These are phyloP conservation scores for Tricholoma hemisulphureum DNA, from an alignment of 768 basidiomycete species.

Conservation along the genomic window DNA sequence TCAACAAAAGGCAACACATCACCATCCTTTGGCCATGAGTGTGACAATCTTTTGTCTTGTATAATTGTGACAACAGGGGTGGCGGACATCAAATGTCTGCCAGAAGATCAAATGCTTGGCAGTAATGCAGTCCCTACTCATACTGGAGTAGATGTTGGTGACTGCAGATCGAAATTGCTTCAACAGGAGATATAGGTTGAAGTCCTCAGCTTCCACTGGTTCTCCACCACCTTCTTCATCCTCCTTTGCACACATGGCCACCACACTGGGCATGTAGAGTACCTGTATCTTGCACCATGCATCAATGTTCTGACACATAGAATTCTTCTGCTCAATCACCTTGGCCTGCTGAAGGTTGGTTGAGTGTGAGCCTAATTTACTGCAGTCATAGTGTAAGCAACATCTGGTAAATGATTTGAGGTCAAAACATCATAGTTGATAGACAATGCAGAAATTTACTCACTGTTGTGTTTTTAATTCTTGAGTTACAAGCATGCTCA, in stretches of 20 bases:
- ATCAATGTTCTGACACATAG: constrained; percentile 19
- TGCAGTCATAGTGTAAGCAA: too few species aligned
- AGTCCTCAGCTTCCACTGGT: background rate
- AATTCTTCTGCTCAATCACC: constrained; percentile 31
- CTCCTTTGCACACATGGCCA: too few species aligned
- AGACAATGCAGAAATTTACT: too few species aligned
- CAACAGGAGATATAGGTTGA: constrained; percentile 2
- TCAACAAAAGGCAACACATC: too few species aligned
- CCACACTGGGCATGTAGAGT: too few species aligned
- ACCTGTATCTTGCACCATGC: constrained; percentile 15
- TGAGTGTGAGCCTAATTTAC: too few species aligned
- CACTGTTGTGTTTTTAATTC: too few species aligned
- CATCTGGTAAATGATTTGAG: too few species aligned
- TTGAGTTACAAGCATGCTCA: too few species aligned
- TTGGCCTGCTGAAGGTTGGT: too few species aligned
- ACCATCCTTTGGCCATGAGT: background rate
- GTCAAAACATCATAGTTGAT: too few species aligned
- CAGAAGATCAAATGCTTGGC: background rate
- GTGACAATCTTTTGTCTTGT: constrained; percentile 7
- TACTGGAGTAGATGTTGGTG: background rate
- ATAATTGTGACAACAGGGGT: constrained; percentile 9
- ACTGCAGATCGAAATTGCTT: background rate
- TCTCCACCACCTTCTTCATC: constrained; percentile 1
- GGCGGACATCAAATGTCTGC: constrained; percentile 8
- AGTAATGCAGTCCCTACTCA: background rate